phyloP scores from a whole-genome alignment of 495 filamentous ascomycete genomes.

The Podospora anserina region DNA sequence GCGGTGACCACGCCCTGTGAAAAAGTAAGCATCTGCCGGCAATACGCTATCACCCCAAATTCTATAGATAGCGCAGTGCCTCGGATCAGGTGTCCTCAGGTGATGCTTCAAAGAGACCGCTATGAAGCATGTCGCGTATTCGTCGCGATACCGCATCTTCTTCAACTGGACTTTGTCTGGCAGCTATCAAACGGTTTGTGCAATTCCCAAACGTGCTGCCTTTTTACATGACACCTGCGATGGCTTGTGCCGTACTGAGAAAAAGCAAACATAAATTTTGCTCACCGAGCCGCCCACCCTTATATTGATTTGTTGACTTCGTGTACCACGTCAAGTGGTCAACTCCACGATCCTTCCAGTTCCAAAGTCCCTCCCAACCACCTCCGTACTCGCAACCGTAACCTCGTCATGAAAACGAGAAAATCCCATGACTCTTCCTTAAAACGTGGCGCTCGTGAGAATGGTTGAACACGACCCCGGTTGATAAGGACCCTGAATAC shows the following conservation, averaged over 20 bases:
- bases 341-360: neutral
- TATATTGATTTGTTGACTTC: neutral
- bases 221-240: neutral
- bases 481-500: neutral
- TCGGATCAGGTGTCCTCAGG: too few species aligned
- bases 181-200: too few species aligned
- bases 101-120: too few species aligned
- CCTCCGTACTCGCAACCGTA: neutral
- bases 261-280: neutral
- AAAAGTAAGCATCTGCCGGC: too few species aligned
- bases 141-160: too few species aligned
- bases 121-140: too few species aligned
- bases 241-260: neutral
- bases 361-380: neutral
- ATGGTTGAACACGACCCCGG: neutral
- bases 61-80: too few species aligned
- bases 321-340: neutral
- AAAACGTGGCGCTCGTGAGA: neutral
- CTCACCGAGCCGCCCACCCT: neutral
- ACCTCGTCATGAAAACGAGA: neutral
- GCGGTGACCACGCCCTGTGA: too few species aligned
- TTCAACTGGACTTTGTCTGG: too few species aligned
- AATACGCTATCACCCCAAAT: too few species aligned
- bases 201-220: too few species aligned
- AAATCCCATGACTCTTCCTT: neutral